Percentiles rank a stretch among this genome's conserved stretches.
Evolutionary conservation across 768 basidiomycete species (phyloP).

Genomic region (Suillus clintonianus): DNA sequence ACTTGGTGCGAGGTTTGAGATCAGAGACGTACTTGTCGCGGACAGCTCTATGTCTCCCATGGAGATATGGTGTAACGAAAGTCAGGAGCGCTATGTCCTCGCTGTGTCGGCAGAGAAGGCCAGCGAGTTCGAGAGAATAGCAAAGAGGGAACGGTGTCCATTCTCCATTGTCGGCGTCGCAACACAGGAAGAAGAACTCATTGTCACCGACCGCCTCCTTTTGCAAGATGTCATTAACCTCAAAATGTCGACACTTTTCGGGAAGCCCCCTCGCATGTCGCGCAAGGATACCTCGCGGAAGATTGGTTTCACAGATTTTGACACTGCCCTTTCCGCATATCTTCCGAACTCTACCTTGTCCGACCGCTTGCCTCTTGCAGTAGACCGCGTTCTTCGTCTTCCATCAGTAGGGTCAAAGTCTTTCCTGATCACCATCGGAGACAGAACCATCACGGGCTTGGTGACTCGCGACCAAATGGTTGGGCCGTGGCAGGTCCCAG

Average conservation of each 20-base stretch:
- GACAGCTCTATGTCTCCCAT: slow-evolving; percentile 96
- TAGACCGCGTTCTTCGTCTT: slow-evolving; percentile 81
- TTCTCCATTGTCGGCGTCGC: slow-evolving; percentile 91
- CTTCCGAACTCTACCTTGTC: slow-evolving; percentile 48
- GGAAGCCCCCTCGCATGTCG: slow-evolving; percentile 92
- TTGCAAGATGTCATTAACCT: slow-evolving; percentile 80
- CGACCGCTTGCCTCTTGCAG: slow-evolving; percentile 61
- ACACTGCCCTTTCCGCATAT: slow-evolving; percentile 68
- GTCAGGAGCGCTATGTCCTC: slow-evolving; percentile 95
- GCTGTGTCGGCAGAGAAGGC: slow-evolving; percentile 74
- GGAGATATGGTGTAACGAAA: slow-evolving; percentile 99
- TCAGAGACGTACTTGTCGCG: slow-evolving; percentile 88
- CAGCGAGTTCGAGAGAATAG: slow-evolving; percentile 70
- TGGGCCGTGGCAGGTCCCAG: slow-evolving; percentile 97
- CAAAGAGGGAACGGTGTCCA: slow-evolving; percentile 88
- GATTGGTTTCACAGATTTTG: slow-evolving; percentile 56
- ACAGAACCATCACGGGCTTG: slow-evolving; percentile 90
- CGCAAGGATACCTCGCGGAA: slow-evolving; percentile 60
- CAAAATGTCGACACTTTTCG: slow-evolving; percentile 94
- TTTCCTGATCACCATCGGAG: slow-evolving; percentile 98
- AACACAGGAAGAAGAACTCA: slow-evolving; percentile 75
- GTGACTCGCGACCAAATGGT: slow-evolving; percentile 99
- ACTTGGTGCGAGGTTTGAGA: slow-evolving; percentile 92
- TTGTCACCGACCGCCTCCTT: slow-evolving; percentile 88
- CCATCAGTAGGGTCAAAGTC: slow-evolving; percentile 95